A percentile compares a stretch with the other conserved stretches of the same genome.
Evolutionary conservation across 2,329 filamentous ascomycete genomes (phyloP).

Genomic region (Coniochaeta sp.): DNA sequence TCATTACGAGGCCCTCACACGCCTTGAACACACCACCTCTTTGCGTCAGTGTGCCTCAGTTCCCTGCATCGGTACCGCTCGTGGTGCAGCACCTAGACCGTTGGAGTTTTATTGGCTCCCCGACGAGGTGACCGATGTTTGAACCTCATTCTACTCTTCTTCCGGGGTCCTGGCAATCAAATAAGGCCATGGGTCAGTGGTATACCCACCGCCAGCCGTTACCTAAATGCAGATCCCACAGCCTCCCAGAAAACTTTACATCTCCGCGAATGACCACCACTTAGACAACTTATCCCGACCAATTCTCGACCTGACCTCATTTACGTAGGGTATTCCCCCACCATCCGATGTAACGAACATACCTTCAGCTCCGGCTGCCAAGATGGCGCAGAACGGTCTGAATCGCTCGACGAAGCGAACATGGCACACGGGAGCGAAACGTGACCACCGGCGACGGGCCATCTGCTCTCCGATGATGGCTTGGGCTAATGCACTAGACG

Average conservation of each 20-base stretch:
- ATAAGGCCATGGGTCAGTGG: background rate
- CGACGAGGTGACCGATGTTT: background rate
- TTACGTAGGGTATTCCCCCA: background rate
- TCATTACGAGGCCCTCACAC: background rate
- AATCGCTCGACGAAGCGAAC: background rate
- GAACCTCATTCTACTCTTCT: background rate
- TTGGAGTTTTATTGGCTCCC: background rate
- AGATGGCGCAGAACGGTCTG: background rate
- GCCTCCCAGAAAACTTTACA: background rate
- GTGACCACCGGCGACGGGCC: background rate
- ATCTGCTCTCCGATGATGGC: background rate
- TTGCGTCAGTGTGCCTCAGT: background rate
- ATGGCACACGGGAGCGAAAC: background rate
- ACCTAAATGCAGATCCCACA: slow-evolving; percentile 1
- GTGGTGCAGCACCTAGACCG: background rate
- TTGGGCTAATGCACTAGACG: background rate
- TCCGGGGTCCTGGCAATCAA: background rate
- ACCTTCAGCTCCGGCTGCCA: background rate
- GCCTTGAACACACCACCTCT: background rate
- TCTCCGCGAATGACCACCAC: background rate
- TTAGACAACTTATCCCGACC: background rate
- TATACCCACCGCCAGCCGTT: background rate
- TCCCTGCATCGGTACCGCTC: background rate
- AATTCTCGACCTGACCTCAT: background rate
- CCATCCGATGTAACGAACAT: background rate